phyloP scores from a whole-genome alignment of 306 rosid species.

The Luffa acutangula region DNA sequence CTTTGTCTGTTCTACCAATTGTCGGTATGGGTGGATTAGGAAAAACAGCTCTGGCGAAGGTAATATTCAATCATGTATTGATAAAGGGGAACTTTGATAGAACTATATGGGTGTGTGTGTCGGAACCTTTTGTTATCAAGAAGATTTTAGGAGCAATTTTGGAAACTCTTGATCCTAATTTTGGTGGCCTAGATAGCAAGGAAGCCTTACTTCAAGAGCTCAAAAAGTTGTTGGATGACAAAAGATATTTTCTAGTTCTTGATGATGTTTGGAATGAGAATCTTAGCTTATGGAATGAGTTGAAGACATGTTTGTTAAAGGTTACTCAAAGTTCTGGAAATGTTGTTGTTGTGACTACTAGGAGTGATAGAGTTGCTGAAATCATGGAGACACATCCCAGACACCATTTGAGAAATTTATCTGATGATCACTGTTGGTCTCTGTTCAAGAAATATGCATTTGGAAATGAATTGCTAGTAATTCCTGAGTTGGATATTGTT shows the following conservation, averaged over 20 bases:
- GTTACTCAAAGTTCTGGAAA: not conserved
- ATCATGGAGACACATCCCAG: conserved; percentile 6
- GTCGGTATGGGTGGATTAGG: conserved; percentile 22
- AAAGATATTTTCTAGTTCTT: conserved; percentile 12
- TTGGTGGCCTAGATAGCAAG: not conserved
- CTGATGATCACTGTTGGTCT: conserved; percentile 5
- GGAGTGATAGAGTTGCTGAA: conserved; percentile 11
- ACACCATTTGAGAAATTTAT: not conserved
- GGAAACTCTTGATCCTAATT: not conserved
- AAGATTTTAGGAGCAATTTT: conserved; percentile 4
- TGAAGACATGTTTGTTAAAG: conserved; percentile 1
- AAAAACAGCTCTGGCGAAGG: conserved; percentile 11
- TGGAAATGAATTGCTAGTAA: not conserved
- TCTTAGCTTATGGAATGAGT: not conserved
- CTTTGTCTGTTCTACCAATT: conserved; percentile 2
- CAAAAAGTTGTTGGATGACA: not conserved
- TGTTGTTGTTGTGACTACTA: not conserved
- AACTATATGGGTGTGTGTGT: conserved; percentile 19
- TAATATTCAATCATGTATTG: not conserved
- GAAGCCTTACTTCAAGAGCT: conserved; percentile 5
- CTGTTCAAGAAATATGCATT: not conserved
- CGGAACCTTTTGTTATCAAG: not conserved
- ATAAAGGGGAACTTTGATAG: not conserved
- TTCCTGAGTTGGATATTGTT: not conserved
- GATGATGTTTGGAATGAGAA: conserved; percentile 25